Percentiles rank a stretch among this genome's conserved stretches.
Conservation (phyloP, 345 rosid species). For the Citrus unshiu region DNA sequence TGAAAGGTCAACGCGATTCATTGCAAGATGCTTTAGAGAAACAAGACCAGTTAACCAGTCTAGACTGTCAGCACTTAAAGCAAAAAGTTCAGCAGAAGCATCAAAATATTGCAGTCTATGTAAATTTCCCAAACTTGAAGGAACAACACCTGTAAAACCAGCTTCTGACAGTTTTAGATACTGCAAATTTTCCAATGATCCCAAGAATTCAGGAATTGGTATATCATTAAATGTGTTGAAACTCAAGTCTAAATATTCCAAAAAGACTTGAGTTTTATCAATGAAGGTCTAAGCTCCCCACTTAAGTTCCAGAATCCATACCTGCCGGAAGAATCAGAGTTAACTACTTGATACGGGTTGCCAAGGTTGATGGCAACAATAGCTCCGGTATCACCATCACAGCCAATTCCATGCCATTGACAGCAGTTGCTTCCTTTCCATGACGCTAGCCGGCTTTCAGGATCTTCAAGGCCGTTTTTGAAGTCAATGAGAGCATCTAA, state of each 20-base stretch:
- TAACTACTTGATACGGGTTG: slow-evolving; percentile 13
- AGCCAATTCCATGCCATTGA: slow-evolving; percentile 35
- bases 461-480: slow-evolving; percentile 28
- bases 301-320: slow-evolving; percentile 27
- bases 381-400: slow-evolving; percentile 27
- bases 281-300: slow-evolving; percentile 41
- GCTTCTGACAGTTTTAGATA: slow-evolving; percentile 37
- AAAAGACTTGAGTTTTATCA: slow-evolving; percentile 29
- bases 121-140: slow-evolving; percentile 31
- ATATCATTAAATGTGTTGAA: slow-evolving; percentile 22
- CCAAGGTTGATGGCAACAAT: slow-evolving; percentile 12
- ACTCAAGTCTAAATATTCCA: slow-evolving; percentile 39
- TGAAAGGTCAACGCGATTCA: slow-evolving; percentile 22
- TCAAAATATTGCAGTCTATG: slow-evolving; percentile 38
- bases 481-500: slow-evolving; percentile 25
- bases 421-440: slow-evolving; percentile 39
- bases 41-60: slow-evolving; percentile 37
- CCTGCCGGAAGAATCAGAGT: slow-evolving; percentile 16
- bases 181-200: slow-evolving; percentile 24
- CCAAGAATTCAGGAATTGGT: slow-evolving; percentile 39
- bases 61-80: slow-evolving; percentile 20
- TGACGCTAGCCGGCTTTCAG: slow-evolving; percentile 17
- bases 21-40: slow-evolving; percentile 28
- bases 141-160: slow-evolving; percentile 31
- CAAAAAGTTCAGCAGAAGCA: slow-evolving; percentile 17